Base-by-base conservation (phyloP, 129 eudicot genomes). In the Artemisia tridentata region DNA sequence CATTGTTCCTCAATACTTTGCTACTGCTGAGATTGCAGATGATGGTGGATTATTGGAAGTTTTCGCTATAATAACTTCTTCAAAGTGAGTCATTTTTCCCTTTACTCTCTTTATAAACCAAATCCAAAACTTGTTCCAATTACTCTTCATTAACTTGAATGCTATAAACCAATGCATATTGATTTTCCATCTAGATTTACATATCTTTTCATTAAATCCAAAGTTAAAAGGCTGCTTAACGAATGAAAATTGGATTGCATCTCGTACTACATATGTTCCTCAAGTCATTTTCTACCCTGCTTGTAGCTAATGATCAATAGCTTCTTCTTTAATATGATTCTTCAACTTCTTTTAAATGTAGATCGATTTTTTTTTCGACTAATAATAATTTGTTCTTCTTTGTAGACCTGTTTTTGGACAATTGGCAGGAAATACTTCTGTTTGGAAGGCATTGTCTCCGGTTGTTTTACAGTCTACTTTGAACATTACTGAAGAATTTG, bases 1-100 rank as follows among this genome's bases (percentile, higher is more conserved):
- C 38, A 66, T 88, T 11, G 88, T 88, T 70, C 95, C 95, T 4
- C 86, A 65, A 29, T 88, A 80, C 69, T 85, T 72, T 73, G 78
- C 68, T 50, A 54, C 38, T 27, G 66, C 80, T 1, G 18, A 9
- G 27, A 73, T 75, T 60, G 85, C 91, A 45, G 83, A 67, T 34
- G 75, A 41, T 19, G 10, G 59, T n/a, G 95, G 95, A 15, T 13
- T 88, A 15, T 13, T 88, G 81, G 85, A 88, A 51, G 68, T 81
- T 46, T 85, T 80, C 17, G 14, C 81, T 1, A 69, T 88, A 11
- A 9, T 75, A 31, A 85, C 91, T 6, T 75, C 85, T 38, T 79
- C 88, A 38, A 63, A 81, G 95, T 85, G 73, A 72, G 86, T 78
- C 38, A 34, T 51, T 3, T 72, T 2, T n/a, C 2, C n/a, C 19